Base-by-base conservation (phyloP, 1,139 yeast species). In the Zygosaccharomyces sapae region DNA sequence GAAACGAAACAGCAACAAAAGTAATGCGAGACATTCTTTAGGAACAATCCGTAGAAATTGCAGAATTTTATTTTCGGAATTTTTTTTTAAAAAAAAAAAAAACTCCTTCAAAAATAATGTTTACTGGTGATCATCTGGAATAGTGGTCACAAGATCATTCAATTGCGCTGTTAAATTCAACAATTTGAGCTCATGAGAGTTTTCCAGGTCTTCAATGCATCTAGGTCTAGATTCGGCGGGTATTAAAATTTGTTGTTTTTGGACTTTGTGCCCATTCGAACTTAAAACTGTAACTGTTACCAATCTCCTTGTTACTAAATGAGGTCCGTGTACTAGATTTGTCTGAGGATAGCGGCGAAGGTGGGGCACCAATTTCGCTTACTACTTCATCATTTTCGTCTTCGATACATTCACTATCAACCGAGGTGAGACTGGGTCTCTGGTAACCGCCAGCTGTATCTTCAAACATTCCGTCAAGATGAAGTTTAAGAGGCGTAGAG, bases 361-460 rank as follows among this genome's bases (percentile, higher is more conserved):
- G 10, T 20, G 25, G 22, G 33, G 25, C 41, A 18, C 34, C 41
- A n/a, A 16, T 29, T 9, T 38, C 41, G 12, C 41, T 38, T 27
- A 16, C 18, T 5, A 38, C n/a, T n/a, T 38, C 41, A 10, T 38
- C 41, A 4, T 38, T 33, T 38, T 29, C 41, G 12, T 38, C 20
- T 18, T 38, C 41, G n/a, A 20, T 38, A 22, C 34, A 25, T 24
- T 27, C 41, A 22, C 31, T 27, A 13, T 27, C 41, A 8, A 27
- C 33, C 12, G 41, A 29, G 3, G 6, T 30, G 13, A 38, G 34
- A 10, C 30, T 13, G 12, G 34, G 13, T 29, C 34, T 27, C 19
- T 29, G 41, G 24, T 38, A 38, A 10, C 41, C 41, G 27, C 41
- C 41, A 38, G 41, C 41, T 10, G 41, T 22, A n/a, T 27, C 31